Evolutionary conservation across 805 yeast species (phyloP), one percentile per base, ranked within the genome.

Genomic region (Wickerhamiella shivajii): DNA sequence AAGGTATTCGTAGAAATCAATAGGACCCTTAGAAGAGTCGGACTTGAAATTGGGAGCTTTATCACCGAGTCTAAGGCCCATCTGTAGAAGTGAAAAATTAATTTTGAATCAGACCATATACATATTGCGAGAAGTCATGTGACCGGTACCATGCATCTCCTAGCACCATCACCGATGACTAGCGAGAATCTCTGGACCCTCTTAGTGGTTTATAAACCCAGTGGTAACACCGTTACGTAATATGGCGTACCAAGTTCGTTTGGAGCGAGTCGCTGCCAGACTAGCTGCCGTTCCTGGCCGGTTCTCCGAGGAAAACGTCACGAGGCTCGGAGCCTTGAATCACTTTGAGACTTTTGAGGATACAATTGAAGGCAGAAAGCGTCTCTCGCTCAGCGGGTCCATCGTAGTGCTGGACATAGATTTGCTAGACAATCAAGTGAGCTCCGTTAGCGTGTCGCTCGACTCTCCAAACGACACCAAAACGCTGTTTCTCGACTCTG

Each of bases 21-120:
- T 71, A 42, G 71, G 71, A 38, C 95, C 95, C 44, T 67, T 67
- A 40, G 93, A 76, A 38, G 92, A 70, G 41, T 74, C 75, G 41
- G 92, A 83, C 42, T 66, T 61, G 66, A 83, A 83, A 57, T 84
- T 74, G 56, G 95, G 95, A 40, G 92, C 95, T 35, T 60, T 63
- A 30, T 87, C 73, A 39, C 87, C 87, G 53, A 79, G 72, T 65
- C 92, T 70, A 41, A 73, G 59, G 29, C 55, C 31, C 37, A 34
- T 34, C 7, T 18, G 24, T 17, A n/a, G 11, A 17, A 12, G 14
- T 21, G 18, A 18, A 21, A 11, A 14, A 12, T 17, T 9, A 19
- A 21, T 4, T n/a, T n/a, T n/a, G n/a, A n/a, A n/a, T n/a, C n/a
- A 12, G 5, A 11, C 16, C 23, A 21, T 29, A 16, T 22, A 3